These are phyloP conservation scores for Apiospora phragmitis DNA, from an alignment of 2,329 filamentous ascomycete species.

Conservation along the genomic window DNA sequence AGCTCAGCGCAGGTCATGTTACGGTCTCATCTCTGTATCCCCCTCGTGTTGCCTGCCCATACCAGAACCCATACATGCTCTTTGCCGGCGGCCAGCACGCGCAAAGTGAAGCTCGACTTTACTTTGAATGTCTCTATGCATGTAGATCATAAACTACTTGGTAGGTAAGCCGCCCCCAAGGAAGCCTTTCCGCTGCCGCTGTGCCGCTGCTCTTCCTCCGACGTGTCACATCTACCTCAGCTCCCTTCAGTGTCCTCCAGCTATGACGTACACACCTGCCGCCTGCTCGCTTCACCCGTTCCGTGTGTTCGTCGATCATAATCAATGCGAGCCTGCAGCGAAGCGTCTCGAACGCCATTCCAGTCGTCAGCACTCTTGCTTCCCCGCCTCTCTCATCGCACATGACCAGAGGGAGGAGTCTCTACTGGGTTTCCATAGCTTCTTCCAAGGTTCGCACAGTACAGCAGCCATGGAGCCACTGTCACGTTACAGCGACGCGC, in stretches of 20 bases:
- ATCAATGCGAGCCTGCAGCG: background rate
- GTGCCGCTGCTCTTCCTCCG: no score
- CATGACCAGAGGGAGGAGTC: background rate
- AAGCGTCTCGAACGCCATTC: background rate
- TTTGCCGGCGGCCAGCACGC: no score
- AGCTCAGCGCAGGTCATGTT: background rate
- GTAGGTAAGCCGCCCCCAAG: no score
- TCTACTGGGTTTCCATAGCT: background rate
- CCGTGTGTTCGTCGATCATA: background rate
- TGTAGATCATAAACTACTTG: no score
- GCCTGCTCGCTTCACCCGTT: background rate
- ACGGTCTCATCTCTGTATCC: background rate
- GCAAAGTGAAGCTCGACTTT: no score
- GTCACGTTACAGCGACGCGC: background rate
- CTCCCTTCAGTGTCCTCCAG: background rate
- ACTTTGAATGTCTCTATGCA: no score
- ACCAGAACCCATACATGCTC: no score
- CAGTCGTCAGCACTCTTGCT: no score
- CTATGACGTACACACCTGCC: background rate
- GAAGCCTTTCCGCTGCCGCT: no score
- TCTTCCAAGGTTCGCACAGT: background rate
- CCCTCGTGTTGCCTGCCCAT: no score
- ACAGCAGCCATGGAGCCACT: background rate
- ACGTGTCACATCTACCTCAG: no score
- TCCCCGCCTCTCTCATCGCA: no score